Evolutionary conservation across 2,329 filamentous ascomycete species (phyloP).

Genomic region (Arthrobotrys iridis): DNA sequence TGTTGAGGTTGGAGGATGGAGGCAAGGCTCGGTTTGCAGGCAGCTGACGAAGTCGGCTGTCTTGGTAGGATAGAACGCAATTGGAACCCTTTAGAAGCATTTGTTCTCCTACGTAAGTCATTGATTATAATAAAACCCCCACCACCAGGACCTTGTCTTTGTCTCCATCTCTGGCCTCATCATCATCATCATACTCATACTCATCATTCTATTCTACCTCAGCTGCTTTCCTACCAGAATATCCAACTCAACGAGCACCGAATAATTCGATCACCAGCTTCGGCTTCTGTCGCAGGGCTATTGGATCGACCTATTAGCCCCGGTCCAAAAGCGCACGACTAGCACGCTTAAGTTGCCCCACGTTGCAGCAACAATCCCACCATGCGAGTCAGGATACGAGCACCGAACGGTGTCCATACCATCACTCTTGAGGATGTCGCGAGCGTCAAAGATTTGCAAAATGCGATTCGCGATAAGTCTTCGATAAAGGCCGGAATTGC

Average conservation of each 20-base stretch:
- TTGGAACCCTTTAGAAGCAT: constrained; percentile 8
- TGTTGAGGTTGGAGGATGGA: not conserved
- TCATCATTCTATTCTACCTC: not conserved
- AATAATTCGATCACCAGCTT: not conserved
- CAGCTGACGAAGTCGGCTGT: constrained; percentile 45
- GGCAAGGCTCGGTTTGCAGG: not conserved
- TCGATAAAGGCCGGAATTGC: constrained; percentile 72
- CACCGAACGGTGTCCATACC: constrained; percentile 76
- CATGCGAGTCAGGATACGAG: constrained; percentile 80
- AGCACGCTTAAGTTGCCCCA: constrained; percentile 26
- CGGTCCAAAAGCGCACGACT: constrained; percentile 43
- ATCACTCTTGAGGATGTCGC: constrained; percentile 75
- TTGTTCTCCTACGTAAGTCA: no score
- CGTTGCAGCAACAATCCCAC: constrained; percentile 9
- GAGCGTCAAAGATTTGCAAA: constrained; percentile 71
- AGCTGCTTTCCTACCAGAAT: not conserved
- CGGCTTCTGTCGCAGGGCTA: not conserved
- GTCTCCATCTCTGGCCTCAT: not conserved
- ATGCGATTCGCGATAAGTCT: constrained; percentile 72
- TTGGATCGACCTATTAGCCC: not conserved
- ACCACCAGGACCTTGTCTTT: not conserved
- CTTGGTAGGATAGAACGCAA: constrained; percentile 11
- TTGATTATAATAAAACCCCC: no score
- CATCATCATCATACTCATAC: no score
- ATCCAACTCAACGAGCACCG: no score